Conservation (phyloP, 306 rosid genomes). For the Albizia julibrissin region DNA sequence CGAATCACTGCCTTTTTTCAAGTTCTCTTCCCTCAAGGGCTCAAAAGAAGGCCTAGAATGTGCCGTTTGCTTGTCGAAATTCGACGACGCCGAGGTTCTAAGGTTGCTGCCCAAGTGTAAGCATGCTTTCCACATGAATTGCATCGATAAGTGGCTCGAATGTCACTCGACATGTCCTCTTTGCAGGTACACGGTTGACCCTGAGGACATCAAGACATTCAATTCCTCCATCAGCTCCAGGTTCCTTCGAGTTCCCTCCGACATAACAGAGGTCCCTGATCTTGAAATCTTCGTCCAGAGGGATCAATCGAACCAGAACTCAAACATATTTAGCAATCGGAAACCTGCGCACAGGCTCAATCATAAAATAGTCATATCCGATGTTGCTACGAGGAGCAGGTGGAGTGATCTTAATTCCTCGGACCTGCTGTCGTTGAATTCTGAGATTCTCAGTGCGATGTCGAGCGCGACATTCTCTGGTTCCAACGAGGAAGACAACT, state of each 20-base stretch:
- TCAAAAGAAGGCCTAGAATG: conserved; percentile 69
- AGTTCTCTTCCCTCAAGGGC: conserved; percentile 60
- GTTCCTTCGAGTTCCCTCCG: conserved; percentile 52
- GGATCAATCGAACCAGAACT: conserved; percentile 49
- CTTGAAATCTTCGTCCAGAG: conserved; percentile 78
- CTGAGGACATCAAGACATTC: conserved; percentile 40
- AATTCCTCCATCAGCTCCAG: conserved; percentile 63
- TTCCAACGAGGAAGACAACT: conserved; percentile 31
- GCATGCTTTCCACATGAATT: conserved; percentile 45
- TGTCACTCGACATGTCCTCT: conserved; percentile 82
- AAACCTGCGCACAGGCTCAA: conserved; percentile 52
- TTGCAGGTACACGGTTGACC: conserved; percentile 55
- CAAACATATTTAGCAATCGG: conserved; percentile 32
- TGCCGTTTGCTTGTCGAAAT: conserved; percentile 58
- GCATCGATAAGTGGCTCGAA: conserved; percentile 77
- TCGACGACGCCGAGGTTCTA: conserved; percentile 59
- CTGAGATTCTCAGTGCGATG: conserved; percentile 58
- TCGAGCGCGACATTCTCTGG: conserved; percentile 60
- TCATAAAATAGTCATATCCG: conserved; percentile 68
- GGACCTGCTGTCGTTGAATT: conserved; percentile 65
- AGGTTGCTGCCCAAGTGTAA: conserved; percentile 76
- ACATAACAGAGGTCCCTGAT: conserved; percentile 58
- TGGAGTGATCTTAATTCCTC: conserved; percentile 91
- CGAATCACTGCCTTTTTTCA: conserved; percentile 70
- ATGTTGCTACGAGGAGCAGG: conserved; percentile 63